phyloP scores from a whole-genome alignment of 257 asterid genomes.

The Leonotis leonurus region DNA sequence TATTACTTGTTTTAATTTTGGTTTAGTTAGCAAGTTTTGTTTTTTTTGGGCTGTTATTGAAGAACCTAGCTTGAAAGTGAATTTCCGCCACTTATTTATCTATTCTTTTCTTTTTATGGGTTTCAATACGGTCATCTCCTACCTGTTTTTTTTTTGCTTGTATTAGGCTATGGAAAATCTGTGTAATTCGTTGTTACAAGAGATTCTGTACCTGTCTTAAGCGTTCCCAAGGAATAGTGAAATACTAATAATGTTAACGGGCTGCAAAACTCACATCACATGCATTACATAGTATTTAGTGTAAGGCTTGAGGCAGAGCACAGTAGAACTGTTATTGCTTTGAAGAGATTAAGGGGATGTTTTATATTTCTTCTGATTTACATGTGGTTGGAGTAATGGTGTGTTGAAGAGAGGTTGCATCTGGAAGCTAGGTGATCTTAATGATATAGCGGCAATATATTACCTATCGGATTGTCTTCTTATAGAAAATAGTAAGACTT shows the following conservation, averaged over 20 bases:
- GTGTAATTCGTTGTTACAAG: too few species aligned
- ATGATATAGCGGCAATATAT: neutral
- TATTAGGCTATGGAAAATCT: neutral
- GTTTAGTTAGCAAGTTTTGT: slow-evolving; percentile 1
- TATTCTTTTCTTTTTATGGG: too few species aligned
- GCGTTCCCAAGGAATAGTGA: too few species aligned
- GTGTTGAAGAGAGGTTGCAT: too few species aligned
- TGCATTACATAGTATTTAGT: neutral
- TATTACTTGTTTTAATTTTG: neutral
- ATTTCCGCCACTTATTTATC: too few species aligned
- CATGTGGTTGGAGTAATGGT: too few species aligned
- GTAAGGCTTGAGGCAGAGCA: neutral
- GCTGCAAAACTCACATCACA: neutral
- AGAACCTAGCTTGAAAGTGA: neutral
- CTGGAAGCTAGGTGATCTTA: neutral
- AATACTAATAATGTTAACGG: too few species aligned
- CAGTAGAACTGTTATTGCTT: neutral
- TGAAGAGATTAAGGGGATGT: neutral
- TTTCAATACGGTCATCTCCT: too few species aligned
- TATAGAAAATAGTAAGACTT: neutral
- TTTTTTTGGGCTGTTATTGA: neutral
- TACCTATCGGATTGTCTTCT: neutral
- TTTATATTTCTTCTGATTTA: neutral
- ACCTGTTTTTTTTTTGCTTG: too few species aligned
- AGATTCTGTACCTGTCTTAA: too few species aligned